Percentiles rank a stretch among this genome's conserved stretches.
phyloP scores from a whole-genome alignment of 2,329 filamentous ascomycete species.

The Penicillium sp. region DNA sequence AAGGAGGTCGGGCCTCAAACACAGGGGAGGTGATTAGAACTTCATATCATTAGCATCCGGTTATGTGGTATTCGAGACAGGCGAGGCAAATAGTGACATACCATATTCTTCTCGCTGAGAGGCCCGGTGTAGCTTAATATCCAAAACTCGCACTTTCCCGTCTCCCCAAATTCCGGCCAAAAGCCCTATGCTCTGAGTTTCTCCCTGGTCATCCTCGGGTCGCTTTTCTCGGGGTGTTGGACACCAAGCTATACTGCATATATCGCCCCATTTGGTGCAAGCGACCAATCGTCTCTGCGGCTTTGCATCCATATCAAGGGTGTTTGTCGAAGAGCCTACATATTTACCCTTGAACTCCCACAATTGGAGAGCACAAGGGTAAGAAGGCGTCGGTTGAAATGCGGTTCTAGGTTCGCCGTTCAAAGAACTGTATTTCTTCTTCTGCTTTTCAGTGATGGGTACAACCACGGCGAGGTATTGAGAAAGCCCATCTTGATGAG shows the following conservation, averaged over 20 bases:
- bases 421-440: constrained; percentile 31
- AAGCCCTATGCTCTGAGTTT: constrained; percentile 50
- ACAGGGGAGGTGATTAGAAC: constrained; percentile 52
- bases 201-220: constrained; percentile 34
- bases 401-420: constrained; percentile 48
- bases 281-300: constrained; percentile 56
- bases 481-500: constrained; percentile 45
- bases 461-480: constrained; percentile 62
- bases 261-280: constrained; percentile 62
- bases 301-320: constrained; percentile 47
- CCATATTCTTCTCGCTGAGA: constrained; percentile 37
- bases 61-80: background rate
- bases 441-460: constrained; percentile 43
- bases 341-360: constrained; percentile 57
- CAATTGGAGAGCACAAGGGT: constrained; percentile 60
- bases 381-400: constrained; percentile 55
- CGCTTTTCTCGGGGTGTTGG: constrained; percentile 46
- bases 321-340: constrained; percentile 35
- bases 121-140: constrained; percentile 46
- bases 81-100: constrained; percentile 20
- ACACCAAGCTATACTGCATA: constrained; percentile 62
- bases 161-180: constrained; percentile 64
- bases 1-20: constrained; percentile 56
- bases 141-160: constrained; percentile 59
- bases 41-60: constrained; percentile 17